These are phyloP conservation scores for Aechmea fasciata DNA, from an alignment of 176 grass and related monocot species.

Conservation along the genomic window DNA sequence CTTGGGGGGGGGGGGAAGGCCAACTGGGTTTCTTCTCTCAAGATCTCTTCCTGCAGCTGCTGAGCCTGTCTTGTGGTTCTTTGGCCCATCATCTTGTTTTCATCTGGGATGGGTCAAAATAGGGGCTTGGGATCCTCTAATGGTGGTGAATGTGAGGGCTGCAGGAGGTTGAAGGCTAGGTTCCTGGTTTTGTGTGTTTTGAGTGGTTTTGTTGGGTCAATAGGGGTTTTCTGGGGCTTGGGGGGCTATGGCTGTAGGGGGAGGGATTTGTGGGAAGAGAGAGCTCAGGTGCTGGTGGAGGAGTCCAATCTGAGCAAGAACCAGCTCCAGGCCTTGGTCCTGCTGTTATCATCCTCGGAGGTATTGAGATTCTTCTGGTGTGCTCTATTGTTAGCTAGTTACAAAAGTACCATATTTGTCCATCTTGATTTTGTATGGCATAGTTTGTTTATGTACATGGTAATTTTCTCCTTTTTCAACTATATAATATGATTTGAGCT, in stretches of 20 bases:
- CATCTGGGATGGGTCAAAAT: neutral
- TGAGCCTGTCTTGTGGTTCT: neutral
- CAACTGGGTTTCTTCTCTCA: neutral
- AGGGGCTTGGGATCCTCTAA: neutral
- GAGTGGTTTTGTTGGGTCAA: conserved; percentile 2
- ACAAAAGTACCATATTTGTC: neutral
- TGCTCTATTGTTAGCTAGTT: conserved; percentile 6
- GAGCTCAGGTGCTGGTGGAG: conserved; percentile 16
- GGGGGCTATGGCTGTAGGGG: conserved; percentile 7
- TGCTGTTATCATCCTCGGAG: conserved; percentile 34
- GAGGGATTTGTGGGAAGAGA: conserved; percentile 17
- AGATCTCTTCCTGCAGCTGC: conserved; percentile 11
- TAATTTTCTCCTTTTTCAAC: conserved; percentile 2
- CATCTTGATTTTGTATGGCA: neutral
- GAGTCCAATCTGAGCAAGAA: conserved; percentile 41
- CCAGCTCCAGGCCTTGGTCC: conserved; percentile 38
- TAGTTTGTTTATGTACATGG: neutral
- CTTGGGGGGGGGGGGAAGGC: neutral
- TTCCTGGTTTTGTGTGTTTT: conserved; percentile 28
- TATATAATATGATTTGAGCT: conserved; percentile 11
- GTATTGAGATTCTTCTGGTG: conserved; percentile 18
- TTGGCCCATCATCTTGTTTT: neutral
- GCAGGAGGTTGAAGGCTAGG: conserved; percentile 22
- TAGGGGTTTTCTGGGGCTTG: conserved; percentile 9
- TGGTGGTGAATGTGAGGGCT: conserved; percentile 9